Evolutionary conservation across 495 filamentous ascomycete genomes (phyloP).

Genomic region (Evansstolkia leycettana): DNA sequence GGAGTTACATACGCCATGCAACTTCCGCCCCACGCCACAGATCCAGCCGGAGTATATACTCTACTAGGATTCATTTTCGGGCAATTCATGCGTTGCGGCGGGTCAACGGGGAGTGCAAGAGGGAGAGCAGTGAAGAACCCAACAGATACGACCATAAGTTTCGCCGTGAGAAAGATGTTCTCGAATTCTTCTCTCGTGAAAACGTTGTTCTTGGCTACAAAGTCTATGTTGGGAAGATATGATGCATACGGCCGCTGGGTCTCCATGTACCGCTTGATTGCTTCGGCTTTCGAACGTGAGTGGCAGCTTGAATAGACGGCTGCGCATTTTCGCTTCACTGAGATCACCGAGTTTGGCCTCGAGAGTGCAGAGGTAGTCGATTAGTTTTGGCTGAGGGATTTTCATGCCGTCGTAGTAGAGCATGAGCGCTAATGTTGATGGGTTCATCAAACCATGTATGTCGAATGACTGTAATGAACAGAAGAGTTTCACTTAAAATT

Average conservation of each 20-base stretch:
- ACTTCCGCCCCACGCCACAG: slow-evolving; percentile 40
- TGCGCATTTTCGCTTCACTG: slow-evolving; percentile 33
- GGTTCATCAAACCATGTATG: too few species aligned
- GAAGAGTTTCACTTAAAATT: slow-evolving; percentile 14
- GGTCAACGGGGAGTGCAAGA: slow-evolving; percentile 42
- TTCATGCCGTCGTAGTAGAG: slow-evolving; percentile 35
- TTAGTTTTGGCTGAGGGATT: slow-evolving; percentile 20
- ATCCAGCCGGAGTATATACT: slow-evolving; percentile 43
- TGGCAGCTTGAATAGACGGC: slow-evolving; percentile 39
- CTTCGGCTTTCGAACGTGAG: slow-evolving; percentile 40
- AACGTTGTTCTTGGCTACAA: slow-evolving; percentile 45
- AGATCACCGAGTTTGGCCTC: slow-evolving; percentile 23
- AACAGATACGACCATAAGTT: slow-evolving; percentile 40
- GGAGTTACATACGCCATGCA: slow-evolving; percentile 25
- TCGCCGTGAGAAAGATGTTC: slow-evolving; percentile 32
- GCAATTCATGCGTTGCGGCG: slow-evolving; percentile 36
- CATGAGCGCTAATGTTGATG: slow-evolving; percentile 20
- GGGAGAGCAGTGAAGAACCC: slow-evolving; percentile 47
- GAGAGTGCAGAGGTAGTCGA: slow-evolving; percentile 16
- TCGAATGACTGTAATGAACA: too few species aligned
- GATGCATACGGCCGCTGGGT: slow-evolving; percentile 44
- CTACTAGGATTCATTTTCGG: slow-evolving; percentile 50
- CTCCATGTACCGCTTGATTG: slow-evolving; percentile 42
- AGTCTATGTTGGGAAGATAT: slow-evolving; percentile 46
- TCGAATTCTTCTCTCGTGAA: slow-evolving; percentile 33